Conservation (phyloP, 176 grass and related monocot species). For the Dendrocalamus sinicus region DNA sequence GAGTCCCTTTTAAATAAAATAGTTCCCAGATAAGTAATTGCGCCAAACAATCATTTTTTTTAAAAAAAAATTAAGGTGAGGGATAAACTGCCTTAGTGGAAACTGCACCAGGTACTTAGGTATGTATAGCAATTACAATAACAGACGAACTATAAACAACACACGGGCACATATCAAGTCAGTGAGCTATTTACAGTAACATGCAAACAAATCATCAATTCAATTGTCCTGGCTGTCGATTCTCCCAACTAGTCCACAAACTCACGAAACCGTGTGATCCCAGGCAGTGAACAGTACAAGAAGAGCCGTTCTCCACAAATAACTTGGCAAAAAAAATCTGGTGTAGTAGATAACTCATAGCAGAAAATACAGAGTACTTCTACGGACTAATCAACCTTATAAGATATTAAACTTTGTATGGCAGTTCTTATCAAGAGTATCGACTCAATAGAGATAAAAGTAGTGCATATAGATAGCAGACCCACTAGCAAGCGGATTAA, state of each 20-base stretch:
- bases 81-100: constrained; percentile 24
- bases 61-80: constrained; percentile 4
- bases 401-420: constrained; percentile 33
- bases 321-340: constrained; percentile 23
- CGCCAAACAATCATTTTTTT: neutral
- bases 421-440: constrained; percentile 54
- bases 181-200: constrained; percentile 25
- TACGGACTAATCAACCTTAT: constrained; percentile 25
- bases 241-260: neutral
- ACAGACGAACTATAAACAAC: neutral
- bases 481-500: constrained; percentile 63
- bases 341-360: constrained; percentile 19
- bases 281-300: constrained; percentile 15
- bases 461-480: constrained; percentile 50
- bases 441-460: constrained; percentile 40
- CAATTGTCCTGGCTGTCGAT: neutral
- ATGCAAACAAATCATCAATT: constrained; percentile 23
- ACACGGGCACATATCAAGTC: neutral
- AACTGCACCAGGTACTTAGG: neutral
- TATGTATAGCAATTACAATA: constrained; percentile 20
- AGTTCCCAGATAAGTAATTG: constrained; percentile 1
- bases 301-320: constrained; percentile 37
- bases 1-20: neutral
- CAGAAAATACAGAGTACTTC: constrained; percentile 11
- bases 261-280: neutral